Percentiles rank a stretch among this genome's conserved stretches.
These are phyloP conservation scores for Fusarium begoniae DNA, from an alignment of 2,329 filamentous ascomycete species.

Conservation along the genomic window DNA sequence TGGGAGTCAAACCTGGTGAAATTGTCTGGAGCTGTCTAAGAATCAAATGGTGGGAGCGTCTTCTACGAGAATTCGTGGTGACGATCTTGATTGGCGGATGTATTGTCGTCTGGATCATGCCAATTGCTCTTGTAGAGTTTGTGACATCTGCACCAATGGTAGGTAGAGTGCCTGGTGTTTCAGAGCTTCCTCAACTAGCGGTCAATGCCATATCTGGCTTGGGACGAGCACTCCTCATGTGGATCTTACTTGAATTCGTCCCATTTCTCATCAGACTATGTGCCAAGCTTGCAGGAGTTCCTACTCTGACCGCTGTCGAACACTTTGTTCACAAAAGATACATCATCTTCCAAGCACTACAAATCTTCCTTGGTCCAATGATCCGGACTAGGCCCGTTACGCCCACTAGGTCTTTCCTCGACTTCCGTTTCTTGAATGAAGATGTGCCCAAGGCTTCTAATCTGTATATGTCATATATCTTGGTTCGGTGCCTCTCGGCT, in stretches of 20 bases:
- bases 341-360: background rate
- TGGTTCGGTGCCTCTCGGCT: background rate
- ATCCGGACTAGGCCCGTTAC: background rate
- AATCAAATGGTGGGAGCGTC: background rate
- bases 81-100: background rate
- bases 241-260: background rate
- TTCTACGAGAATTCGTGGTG: background rate
- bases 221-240: rapidly evolving
- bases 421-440: background rate
- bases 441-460: background rate
- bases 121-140: rapidly evolving
- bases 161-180: rapidly evolving
- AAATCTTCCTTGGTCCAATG: background rate
- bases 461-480: background rate
- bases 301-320: background rate
- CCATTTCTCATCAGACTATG: background rate
- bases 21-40: background rate
- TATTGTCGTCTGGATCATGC: background rate
- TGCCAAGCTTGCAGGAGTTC: rapidly evolving
- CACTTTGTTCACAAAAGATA: background rate
- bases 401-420: no score
- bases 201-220: background rate
- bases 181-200: background rate
- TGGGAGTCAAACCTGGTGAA: background rate
- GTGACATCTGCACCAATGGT: background rate